Evolutionary conservation across 2,329 filamentous ascomycete genomes (phyloP), one percentile per base, ranked within the genome.

Genomic region (Cadophora sp.): DNA sequence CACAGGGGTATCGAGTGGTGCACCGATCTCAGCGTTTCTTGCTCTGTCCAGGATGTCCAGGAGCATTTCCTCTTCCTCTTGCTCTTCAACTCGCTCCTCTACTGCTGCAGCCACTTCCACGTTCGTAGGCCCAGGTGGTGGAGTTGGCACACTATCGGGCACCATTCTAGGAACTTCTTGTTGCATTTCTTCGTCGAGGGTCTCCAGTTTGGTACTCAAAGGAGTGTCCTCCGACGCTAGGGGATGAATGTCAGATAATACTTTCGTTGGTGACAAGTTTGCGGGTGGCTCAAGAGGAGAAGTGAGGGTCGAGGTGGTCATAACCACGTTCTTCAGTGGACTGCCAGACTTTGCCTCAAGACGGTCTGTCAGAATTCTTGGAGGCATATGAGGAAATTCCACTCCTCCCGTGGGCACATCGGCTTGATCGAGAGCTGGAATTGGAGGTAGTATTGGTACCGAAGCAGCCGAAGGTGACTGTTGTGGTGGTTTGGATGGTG

Each of bases 401-500:
- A 69, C 59, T 22, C 66, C 72, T 31, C 59, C 65, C 70, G 72
- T 73, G 12, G 48, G 22, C 24, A 62, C 68, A 58, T 74, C 70
- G 7, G 27, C n/a, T 22, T 48, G 34, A 16, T 56, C 53, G 40
- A 73, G 27, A 61, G 68, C 46, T 31, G 72, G 68, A 16, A 69
- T 68, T 3, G 66, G 55, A 11, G 66, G 62, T 29, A 71, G 65
- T 12, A 48, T 46, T 27, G 72, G 68, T 43, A 67, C 27, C 22
- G 68, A 58, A 22, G 50, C 26, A 27, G 60, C 68, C 37, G 66
- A 59, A 48, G 72, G 73, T n/a, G 71, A 74, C 46, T 72, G 69
- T 55, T 69, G 62, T 14, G 72, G 69, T 27, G 48, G 73, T 73
- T 72, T 79, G 67, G 72, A 77, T 69, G 74, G 79, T 64, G 70